Conservation (phyloP, 768 basidiomycete genomes). For the Butyriboletus loyo region DNA sequence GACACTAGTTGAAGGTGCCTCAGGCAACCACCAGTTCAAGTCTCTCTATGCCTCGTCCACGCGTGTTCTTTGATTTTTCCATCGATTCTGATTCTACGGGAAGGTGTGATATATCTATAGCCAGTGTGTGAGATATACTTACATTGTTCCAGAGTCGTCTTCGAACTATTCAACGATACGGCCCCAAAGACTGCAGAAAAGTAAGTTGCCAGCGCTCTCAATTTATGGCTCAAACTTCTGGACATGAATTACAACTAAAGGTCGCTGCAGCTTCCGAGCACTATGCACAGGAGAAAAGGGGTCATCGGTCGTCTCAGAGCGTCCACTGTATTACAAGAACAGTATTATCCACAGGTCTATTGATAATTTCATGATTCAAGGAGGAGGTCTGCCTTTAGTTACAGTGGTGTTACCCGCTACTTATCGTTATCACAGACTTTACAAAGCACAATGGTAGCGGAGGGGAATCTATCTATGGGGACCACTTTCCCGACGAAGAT, state of each 20-base stretch:
- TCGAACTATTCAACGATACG: constrained; percentile 72
- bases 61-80: constrained; percentile 69
- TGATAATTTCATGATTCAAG: constrained; percentile 76
- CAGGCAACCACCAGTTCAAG: neutral
- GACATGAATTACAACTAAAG: constrained; percentile 8
- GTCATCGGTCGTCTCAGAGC: constrained; percentile 54
- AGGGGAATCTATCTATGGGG: constrained; percentile 80
- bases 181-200: constrained; percentile 81
- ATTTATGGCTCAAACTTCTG: neutral
- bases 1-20: neutral
- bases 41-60: constrained; percentile 46
- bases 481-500: constrained; percentile 76
- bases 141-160: constrained; percentile 50
- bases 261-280: constrained; percentile 64
- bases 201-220: constrained; percentile 44
- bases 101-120: constrained; percentile 39
- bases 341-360: constrained; percentile 78
- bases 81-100: constrained; percentile 50
- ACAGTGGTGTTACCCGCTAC: neutral
- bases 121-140: constrained; percentile 4
- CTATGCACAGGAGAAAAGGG: constrained; percentile 88
- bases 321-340: constrained; percentile 81
- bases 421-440: constrained; percentile 50
- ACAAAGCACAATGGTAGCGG: constrained; percentile 77
- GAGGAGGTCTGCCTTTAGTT: constrained; percentile 51